phyloP scores from a whole-genome alignment of 1,284 basidiomycete genomes.

The Erythrobasidium hasegawianum region DNA sequence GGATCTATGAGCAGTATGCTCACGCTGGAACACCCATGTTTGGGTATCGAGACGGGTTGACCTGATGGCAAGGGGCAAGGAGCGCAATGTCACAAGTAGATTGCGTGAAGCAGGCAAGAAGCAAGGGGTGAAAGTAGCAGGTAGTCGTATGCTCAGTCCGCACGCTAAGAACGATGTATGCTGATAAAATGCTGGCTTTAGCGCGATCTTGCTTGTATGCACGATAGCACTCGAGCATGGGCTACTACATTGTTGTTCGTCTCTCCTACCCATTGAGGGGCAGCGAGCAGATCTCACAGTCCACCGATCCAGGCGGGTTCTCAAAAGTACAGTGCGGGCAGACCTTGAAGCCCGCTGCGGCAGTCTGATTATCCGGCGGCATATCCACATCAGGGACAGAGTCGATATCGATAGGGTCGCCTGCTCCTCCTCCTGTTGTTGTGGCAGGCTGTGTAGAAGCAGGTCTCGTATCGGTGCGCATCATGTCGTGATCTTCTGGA shows the following conservation, averaged over 20 bases:
- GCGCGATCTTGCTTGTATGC: too few species aligned
- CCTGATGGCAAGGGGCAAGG: too few species aligned
- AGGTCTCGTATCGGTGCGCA: constrained; percentile 45
- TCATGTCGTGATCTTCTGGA: constrained; percentile 53
- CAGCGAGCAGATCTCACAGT: constrained; percentile 92
- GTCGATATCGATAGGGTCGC: constrained; percentile 1
- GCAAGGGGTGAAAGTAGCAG: too few species aligned
- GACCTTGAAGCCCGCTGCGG: constrained; percentile 50
- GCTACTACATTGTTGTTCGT: too few species aligned
- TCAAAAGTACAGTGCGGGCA: constrained; percentile 98
- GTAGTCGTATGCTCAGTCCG: too few species aligned
- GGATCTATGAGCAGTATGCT: not conserved
- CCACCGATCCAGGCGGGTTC: constrained; percentile 67
- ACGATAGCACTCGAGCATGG: too few species aligned
- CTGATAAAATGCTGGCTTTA: too few species aligned
- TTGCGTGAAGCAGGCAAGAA: too few species aligned
- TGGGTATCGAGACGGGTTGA: not conserved
- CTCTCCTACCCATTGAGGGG: constrained; percentile 55
- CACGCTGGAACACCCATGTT: constrained; percentile 35
- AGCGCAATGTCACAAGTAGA: too few species aligned
- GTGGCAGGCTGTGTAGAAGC: constrained; percentile 39
- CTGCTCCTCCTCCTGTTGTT: constrained; percentile 42
- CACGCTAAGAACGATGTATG: too few species aligned
- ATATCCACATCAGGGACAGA: constrained; percentile 58
- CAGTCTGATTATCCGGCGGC: constrained; percentile 54